Conservation (phyloP, 2,329 filamentous ascomycete species). For the Lachnellula subtilissima region DNA sequence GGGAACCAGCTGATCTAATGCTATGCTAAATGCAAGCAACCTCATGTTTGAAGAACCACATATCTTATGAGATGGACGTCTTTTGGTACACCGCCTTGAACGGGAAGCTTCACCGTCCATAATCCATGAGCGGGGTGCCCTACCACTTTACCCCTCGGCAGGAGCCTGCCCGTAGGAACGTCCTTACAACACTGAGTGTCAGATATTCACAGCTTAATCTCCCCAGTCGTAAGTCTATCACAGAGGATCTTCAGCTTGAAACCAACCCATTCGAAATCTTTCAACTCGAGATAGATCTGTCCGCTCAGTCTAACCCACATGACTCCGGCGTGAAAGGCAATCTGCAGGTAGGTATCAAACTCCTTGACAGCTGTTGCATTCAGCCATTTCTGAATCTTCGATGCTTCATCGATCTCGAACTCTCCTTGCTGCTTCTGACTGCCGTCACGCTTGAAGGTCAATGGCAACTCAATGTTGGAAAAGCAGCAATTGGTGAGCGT, state of each 20-base stretch:
- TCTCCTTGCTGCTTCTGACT: conserved; percentile 18
- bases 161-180: no score
- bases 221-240: conserved; percentile 41
- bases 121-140: no score
- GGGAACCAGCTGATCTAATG: no score
- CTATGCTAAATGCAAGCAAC: no score
- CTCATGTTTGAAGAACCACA: no score
- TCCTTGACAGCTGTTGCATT: conserved; percentile 38
- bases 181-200: no score
- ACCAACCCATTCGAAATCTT: conserved; percentile 71
- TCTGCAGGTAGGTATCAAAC: conserved; percentile 58
- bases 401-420: conserved; percentile 37
- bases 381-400: conserved; percentile 54
- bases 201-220: neutral
- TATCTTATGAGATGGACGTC: no score
- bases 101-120: no score
- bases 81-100: no score
- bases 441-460: conserved; percentile 34
- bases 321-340: conserved; percentile 53
- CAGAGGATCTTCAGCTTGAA: conserved; percentile 40
- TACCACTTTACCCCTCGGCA: no score
- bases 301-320: conserved; percentile 72
- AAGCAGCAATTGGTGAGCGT: conserved; percentile 64
- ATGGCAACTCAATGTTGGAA: conserved; percentile 68
- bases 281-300: conserved; percentile 73